Base-by-base conservation (phyloP, 306 rosid genomes). In the Betula pendula region DNA sequence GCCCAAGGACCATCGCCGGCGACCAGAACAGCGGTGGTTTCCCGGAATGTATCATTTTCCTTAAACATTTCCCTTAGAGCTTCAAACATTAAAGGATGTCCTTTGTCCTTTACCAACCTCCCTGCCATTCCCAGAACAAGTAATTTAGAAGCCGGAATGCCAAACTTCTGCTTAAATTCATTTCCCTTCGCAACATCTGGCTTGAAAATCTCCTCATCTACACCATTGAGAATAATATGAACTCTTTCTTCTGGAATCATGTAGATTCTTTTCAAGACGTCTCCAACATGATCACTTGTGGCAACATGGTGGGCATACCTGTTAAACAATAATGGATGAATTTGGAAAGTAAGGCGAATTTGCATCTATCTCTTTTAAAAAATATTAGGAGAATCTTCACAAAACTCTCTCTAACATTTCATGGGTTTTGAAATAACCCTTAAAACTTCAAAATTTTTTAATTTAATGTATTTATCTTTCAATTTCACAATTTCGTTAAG, bases 1-100 rank as follows among this genome's bases (percentile, higher is more conserved):
- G 86, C 90, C 97, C 93, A 89, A 82, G 95, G 97, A 47, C 97
- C 97, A 82, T 88, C 88, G 17, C 97, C 91, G 43, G 93, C 93
- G 33, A 92, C 86, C 31, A 92, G 85, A 85, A 90, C 79, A 19
- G 85, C 76, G 67, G 75, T 47, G 72, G 73, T 87, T 16, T 77
- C 84, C 79, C 58, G 53, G 47, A 90, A 88, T 0, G 62, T 82
- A 19, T 62, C 72, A 29, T 85, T 90, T 79, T 92, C 93, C 72
- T 15, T 72, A 7, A 85, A 69, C 48, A 83, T 78, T 65, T 66
- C 87, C 77, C 82, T 88, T 79, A 90, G 75, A 14, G 93, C 91
- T 77, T 85, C 91, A 63, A 86, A 87, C 91, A 90, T 92, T 24
- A 90, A 33, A 0, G 90, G 93, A 38, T 90, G 95, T 27, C 97